Conservation (phyloP, 345 rosid genomes). For the Lumnitzera racemosa region DNA sequence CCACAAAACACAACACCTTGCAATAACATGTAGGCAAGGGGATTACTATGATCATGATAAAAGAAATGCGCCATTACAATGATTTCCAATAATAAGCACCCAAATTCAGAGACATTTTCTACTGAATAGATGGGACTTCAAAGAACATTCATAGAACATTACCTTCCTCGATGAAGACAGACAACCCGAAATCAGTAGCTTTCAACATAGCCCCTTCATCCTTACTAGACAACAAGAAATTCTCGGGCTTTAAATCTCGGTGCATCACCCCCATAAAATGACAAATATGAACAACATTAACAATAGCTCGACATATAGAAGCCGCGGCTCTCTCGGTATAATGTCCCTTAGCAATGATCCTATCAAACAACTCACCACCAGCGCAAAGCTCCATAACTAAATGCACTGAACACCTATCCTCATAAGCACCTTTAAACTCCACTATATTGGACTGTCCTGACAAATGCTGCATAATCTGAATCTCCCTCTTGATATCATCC, state of each 20-base stretch:
- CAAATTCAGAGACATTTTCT: no score
- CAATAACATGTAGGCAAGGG: no score
- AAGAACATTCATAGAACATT: background rate
- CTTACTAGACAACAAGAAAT: background rate
- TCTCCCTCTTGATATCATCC: constrained; percentile 3
- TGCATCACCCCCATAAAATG: constrained; percentile 1
- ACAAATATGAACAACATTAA: background rate
- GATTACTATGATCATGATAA: no score
- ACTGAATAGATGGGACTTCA: no score
- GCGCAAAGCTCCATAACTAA: constrained; percentile 3
- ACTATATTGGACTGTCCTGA: constrained; percentile 2
- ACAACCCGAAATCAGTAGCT: constrained; percentile 1
- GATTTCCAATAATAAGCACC: no score
- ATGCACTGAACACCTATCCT: background rate
- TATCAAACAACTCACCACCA: background rate
- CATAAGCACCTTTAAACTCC: constrained; percentile 3
- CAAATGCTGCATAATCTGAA: constrained; percentile 3
- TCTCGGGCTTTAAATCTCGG: background rate
- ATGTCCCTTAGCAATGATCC: constrained; percentile 2
- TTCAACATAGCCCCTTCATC: background rate
- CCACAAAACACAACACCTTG: no score
- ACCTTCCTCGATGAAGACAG: background rate
- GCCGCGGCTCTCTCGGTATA: constrained; percentile 3
- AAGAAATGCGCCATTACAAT: no score
- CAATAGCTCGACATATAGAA: background rate